phyloP scores from a whole-genome alignment of 2,329 filamentous ascomycete genomes.

The Aspergillus quadricinctus region DNA sequence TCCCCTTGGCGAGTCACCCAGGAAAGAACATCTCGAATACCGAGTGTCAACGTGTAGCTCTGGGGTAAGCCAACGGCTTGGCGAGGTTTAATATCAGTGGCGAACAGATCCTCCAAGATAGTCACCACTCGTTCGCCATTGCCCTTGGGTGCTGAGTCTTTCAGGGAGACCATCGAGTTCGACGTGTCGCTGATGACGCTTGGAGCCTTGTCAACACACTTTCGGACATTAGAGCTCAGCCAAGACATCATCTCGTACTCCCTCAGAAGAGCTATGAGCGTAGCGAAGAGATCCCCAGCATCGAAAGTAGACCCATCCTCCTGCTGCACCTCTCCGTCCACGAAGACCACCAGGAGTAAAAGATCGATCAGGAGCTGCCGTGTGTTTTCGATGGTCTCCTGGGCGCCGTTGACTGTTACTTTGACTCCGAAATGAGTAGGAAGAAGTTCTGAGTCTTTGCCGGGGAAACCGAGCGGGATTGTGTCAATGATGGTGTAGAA shows the following conservation, averaged over 20 bases:
- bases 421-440: constrained; percentile 71
- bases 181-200: constrained; percentile 21
- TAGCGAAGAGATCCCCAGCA: constrained; percentile 54
- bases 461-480: constrained; percentile 40
- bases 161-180: constrained; percentile 20
- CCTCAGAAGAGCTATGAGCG: constrained; percentile 64
- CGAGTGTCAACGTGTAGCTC: constrained; percentile 40
- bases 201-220: constrained; percentile 24
- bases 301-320: constrained; percentile 68
- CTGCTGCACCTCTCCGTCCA: constrained; percentile 76
- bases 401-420: constrained; percentile 68
- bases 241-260: constrained; percentile 67
- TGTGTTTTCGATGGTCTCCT: constrained; percentile 71
- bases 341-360: constrained; percentile 75
- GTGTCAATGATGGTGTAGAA: constrained; percentile 51
- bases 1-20: constrained; percentile 51
- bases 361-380: constrained; percentile 76
- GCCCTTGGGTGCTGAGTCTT: constrained; percentile 17
- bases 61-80: constrained; percentile 37
- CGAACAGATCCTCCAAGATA: constrained; percentile 44
- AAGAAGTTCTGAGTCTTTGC: constrained; percentile 40
- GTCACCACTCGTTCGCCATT: constrained; percentile 28
- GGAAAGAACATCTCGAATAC: constrained; percentile 41
- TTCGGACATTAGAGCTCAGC: constrained; percentile 48
- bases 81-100: constrained; percentile 40